Percentiles rank a stretch among this genome's conserved stretches.
Evolutionary conservation across 306 rosid genomes (phyloP).

Genomic region (Quercus gilva): DNA sequence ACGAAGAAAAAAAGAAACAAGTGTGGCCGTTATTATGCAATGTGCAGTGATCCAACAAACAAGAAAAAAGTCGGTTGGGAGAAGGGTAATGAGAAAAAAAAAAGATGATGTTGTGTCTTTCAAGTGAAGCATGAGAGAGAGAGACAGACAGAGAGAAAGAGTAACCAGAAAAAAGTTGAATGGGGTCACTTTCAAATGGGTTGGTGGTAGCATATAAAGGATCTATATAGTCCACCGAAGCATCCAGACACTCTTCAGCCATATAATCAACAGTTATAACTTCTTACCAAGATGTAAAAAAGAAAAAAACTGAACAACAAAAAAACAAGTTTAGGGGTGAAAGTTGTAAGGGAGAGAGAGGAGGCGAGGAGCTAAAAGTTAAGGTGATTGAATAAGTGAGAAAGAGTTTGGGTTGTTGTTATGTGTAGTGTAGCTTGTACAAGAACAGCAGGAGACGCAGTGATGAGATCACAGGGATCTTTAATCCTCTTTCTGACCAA

Average conservation of each 20-base stretch:
- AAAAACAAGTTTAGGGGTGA: no score
- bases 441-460: conserved; percentile 41
- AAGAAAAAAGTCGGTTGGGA: conserved; percentile 19
- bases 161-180: conserved; percentile 22
- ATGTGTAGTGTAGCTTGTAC: conserved; percentile 18
- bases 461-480: conserved; percentile 50
- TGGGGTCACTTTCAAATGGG: conserved; percentile 44
- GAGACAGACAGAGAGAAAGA: conserved; percentile 4
- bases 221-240: conserved; percentile 14
- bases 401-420: conserved; percentile 12
- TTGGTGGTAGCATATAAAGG: conserved; percentile 33
- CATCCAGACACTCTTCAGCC: conserved; percentile 21
- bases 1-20: background rate
- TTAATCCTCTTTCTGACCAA: conserved; percentile 63
- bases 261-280: conserved; percentile 25
- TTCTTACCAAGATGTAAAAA: conserved; percentile 31
- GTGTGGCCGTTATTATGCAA: conserved; percentile 11
- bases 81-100: conserved; percentile 19
- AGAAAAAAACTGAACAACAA: background rate
- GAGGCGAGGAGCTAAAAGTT: background rate
- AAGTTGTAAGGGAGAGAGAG: background rate
- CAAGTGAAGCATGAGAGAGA: conserved; percentile 32
- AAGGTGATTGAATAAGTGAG: conserved; percentile 14
- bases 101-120: conserved; percentile 43
- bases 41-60: conserved; percentile 22